Evolutionary conservation across 179 eudicot genomes (phyloP).

Genomic region (Beta corolliflora): DNA sequence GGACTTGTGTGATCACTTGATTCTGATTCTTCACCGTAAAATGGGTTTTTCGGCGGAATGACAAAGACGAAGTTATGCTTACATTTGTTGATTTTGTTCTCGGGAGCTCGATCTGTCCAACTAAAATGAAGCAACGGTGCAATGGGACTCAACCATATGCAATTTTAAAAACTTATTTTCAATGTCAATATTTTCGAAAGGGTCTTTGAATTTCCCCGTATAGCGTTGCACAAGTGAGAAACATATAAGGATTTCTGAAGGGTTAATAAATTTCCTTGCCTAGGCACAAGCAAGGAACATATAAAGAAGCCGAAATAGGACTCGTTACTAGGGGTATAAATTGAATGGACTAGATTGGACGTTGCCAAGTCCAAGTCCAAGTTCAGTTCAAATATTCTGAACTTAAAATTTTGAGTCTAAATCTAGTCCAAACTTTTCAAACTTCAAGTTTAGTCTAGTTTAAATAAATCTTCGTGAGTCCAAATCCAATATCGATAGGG

Average conservation of each 20-base stretch:
- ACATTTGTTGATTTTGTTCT: neutral
- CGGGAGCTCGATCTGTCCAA: neutral
- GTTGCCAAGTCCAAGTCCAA: too few species aligned
- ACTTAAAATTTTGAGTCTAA: too few species aligned
- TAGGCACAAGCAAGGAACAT: neutral
- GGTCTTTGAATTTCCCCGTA: neutral
- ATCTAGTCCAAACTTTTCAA: too few species aligned
- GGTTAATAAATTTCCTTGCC: neutral
- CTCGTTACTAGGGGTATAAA: neutral
- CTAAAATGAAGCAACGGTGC: neutral
- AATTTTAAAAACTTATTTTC: neutral
- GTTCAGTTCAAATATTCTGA: too few species aligned
- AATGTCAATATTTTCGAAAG: too few species aligned
- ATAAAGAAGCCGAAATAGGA: neutral
- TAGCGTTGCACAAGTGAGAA: too few species aligned
- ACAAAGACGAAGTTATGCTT: neutral
- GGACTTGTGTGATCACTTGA: neutral
- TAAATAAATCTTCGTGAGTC: too few species aligned
- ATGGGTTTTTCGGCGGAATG: too few species aligned
- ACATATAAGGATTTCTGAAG: neutral
- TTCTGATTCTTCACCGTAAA: neutral
- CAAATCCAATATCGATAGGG: too few species aligned
- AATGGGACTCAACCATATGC: neutral
- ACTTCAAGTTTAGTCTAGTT: too few species aligned
- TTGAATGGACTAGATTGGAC: neutral